These are phyloP conservation scores for Camelina sativa DNA, from an alignment of 345 rosid species.

Conservation along the genomic window DNA sequence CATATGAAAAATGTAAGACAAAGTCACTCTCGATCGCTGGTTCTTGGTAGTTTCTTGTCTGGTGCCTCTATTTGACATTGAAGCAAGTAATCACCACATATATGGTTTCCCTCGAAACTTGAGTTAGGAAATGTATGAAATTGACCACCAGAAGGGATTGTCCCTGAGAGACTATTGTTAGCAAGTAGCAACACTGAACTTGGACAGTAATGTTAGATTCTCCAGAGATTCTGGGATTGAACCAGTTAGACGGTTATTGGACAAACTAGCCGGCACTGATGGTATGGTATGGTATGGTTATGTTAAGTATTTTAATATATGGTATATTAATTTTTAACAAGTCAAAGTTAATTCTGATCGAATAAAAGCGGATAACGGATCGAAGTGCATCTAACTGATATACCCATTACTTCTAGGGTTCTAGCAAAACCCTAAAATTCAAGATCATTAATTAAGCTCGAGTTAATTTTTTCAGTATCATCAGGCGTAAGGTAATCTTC, in stretches of 20 bases:
- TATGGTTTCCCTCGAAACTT: constrained; percentile 72
- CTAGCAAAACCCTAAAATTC: too few relatives aligned
- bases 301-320: too few relatives aligned
- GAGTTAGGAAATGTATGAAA: constrained; percentile 55
- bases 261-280: too few relatives aligned
- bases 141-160: constrained; percentile 58
- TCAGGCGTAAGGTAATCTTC: too few relatives aligned
- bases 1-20: constrained; percentile 36
- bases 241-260: constrained; percentile 48
- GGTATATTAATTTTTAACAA: too few relatives aligned
- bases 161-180: constrained; percentile 55
- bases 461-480: too few relatives aligned
- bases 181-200: constrained; percentile 62
- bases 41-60: neutral
- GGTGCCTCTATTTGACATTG: constrained; percentile 33
- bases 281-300: too few relatives aligned
- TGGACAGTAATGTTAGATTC: constrained; percentile 50
- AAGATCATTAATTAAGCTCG: too few relatives aligned
- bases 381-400: too few relatives aligned
- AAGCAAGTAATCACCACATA: constrained; percentile 52
- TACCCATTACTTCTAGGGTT: too few relatives aligned
- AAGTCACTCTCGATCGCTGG: constrained; percentile 1
- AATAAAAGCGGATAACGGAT: too few relatives aligned
- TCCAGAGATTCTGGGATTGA: constrained; percentile 41
- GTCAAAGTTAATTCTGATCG: too few relatives aligned